Percentiles rank a stretch among this genome's conserved stretches.
phyloP scores from a whole-genome alignment of 352 stramenopile genomes.

The Globisporangium apiculatum region DNA sequence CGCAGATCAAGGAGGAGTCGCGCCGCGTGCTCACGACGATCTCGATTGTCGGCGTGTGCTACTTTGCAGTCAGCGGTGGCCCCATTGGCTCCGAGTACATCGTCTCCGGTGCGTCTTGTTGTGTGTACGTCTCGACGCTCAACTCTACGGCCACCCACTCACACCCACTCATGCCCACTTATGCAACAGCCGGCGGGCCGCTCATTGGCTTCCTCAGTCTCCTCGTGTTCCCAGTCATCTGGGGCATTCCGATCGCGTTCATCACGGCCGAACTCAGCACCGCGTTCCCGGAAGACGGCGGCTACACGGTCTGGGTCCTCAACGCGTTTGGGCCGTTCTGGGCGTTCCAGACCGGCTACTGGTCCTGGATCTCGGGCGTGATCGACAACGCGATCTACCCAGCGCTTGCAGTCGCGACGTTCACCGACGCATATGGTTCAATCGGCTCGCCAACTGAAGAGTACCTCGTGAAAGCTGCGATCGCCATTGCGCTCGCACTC shows the following conservation, averaged over 20 bases:
- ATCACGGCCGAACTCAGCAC: slow-evolving; percentile 91
- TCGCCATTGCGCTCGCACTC: slow-evolving; percentile 29
- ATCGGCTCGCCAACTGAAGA: slow-evolving; percentile 20
- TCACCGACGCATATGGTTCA: slow-evolving; percentile 30
- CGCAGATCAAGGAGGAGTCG: slow-evolving; percentile 33
- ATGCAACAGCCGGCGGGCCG: slow-evolving; percentile 25
- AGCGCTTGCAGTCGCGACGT: slow-evolving; percentile 44
- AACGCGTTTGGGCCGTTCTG: slow-evolving; percentile 87
- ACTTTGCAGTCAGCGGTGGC: slow-evolving; percentile 42
- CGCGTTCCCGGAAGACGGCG: slow-evolving; percentile 79
- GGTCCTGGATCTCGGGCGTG: slow-evolving; percentile 84
- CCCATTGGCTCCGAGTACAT: slow-evolving; percentile 37
- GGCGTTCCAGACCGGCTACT: slow-evolving; percentile 77
- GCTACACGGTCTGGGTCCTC: slow-evolving; percentile 89
- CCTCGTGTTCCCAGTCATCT: slow-evolving; percentile 85
- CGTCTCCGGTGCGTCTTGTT: slow-evolving; percentile 22
- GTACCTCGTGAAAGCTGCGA: slow-evolving; percentile 38
- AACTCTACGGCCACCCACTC: not conserved
- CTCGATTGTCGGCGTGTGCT: slow-evolving; percentile 49
- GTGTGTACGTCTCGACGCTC: not conserved
- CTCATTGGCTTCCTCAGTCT: slow-evolving; percentile 84
- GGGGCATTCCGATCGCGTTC: slow-evolving; percentile 86
- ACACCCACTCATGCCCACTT: too few relatives aligned
- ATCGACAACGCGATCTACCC: slow-evolving; percentile 93
- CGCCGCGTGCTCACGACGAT: slow-evolving; percentile 48